A percentile compares a stretch with the other conserved stretches of the same genome.
Conservation (phyloP, 352 stramenopile species). For the Phytopythium mirpurense region DNA sequence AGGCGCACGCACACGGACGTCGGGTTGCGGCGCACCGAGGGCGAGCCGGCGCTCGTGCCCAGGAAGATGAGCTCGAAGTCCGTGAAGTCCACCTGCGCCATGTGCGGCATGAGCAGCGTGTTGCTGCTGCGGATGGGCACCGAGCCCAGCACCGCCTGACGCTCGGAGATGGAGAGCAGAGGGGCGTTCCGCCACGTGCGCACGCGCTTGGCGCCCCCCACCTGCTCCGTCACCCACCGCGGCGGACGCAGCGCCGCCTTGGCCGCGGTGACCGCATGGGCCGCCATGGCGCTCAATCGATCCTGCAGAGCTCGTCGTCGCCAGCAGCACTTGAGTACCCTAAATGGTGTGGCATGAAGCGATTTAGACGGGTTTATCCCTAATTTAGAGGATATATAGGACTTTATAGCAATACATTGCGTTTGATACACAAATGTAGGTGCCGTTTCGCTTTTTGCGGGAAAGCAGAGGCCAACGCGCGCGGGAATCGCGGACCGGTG, state of each 20-base stretch:
- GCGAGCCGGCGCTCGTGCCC: constrained; percentile 73
- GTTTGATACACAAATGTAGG: background rate
- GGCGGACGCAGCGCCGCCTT: constrained; percentile 3
- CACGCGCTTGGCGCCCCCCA: constrained; percentile 11
- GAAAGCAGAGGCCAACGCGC: constrained; percentile 15
- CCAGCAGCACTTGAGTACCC: background rate
- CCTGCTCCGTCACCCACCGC: constrained; percentile 8
- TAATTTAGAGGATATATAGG: background rate
- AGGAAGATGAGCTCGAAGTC: constrained; percentile 83
- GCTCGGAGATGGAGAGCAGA: constrained; percentile 28
- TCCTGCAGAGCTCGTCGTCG: background rate
- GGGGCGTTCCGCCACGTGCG: constrained; percentile 14
- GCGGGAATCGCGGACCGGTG: background rate
- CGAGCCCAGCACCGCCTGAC: constrained; percentile 31
- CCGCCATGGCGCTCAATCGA: background rate
- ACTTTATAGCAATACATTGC: no score
- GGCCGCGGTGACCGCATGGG: background rate
- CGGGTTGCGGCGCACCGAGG: constrained; percentile 59
- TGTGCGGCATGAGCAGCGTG: constrained; percentile 25
- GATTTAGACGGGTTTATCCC: background rate
- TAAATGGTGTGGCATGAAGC: background rate
- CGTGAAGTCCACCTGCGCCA: constrained; percentile 54
- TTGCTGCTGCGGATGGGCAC: constrained; percentile 61
- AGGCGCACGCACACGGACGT: constrained; percentile 56
- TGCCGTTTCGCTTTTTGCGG: constrained; percentile 31